Evolutionary conservation across 140 eudicot genomes (phyloP), one percentile per base, ranked within the genome.

Genomic region (Cichorium intybus): DNA sequence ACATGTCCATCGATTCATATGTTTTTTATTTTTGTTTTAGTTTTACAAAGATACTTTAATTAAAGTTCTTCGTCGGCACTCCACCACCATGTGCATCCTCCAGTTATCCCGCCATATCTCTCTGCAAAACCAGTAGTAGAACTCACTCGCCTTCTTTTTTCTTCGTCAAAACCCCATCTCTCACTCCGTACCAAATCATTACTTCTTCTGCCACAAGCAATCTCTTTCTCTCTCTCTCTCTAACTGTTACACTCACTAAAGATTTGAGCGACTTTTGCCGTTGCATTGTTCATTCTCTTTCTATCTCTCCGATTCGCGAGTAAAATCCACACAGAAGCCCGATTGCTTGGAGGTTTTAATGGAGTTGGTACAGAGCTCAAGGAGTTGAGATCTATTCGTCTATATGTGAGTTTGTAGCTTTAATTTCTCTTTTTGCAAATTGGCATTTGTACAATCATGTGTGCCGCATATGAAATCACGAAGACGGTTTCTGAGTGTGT

Each of bases 51-150:
- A 17, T 14, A 57, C 56, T 65, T 64, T 62, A 64, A 55, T 54
- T 15, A 60, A 39, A 69, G 68, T 62, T 65, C 65, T 76, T 58
- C 69, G 52, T 45, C 69, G 41, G 49, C 74, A 64, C 73, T 66
- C 70, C 72, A 66, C 5, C 70, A 18, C 77, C 77, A 71, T 62
- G 76, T 71, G 76, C 70, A 0, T 47, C 28, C 70, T 49, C 68
- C 75, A 12, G 6, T 54, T 50, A 70, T 60, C 76, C 62, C 77
- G 70, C 70, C 70, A 51, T 71, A 45, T 28, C 56, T 48, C 56
- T 18, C 69, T 57, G 50, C 31, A 34, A 35, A 2, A 17, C 64
- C 5, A 58, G 3, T 33, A 29, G 24, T 5, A 59, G 33, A 58
- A 26, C 11, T 18, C 48, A 31, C 48, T 59, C 33, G 16, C 49